phyloP scores from a whole-genome alignment of 2,329 filamentous ascomycete species.

The Emergomyces pasteurianus region DNA sequence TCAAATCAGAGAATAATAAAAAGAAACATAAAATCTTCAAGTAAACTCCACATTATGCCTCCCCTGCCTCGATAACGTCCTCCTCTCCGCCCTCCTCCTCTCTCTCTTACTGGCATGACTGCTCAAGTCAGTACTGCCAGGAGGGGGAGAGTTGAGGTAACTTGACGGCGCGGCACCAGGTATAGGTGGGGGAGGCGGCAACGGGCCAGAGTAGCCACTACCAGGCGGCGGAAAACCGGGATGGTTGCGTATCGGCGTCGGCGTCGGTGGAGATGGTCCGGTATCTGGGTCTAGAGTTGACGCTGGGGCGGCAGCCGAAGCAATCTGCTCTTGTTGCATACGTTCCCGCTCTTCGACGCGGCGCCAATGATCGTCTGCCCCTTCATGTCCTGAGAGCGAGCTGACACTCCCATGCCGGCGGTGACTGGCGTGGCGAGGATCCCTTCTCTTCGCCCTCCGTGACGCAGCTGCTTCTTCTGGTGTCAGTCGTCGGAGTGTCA shows the following conservation, averaged over 20 bases:
- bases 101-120: conserved; percentile 44
- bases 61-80: conserved; percentile 35
- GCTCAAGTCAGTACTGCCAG: conserved; percentile 35
- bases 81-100: conserved; percentile 41
- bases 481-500: conserved; percentile 49
- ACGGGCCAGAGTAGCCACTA: conserved; percentile 13
- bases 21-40: conserved; percentile 15
- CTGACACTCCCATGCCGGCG: conserved; percentile 30
- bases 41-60: conserved; percentile 38
- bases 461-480: conserved; percentile 52
- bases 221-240: not conserved
- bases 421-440: conserved; percentile 33
- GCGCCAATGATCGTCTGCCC: conserved; percentile 33
- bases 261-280: not conserved
- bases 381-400: conserved; percentile 31
- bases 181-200: conserved; percentile 29
- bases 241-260: conserved; percentile 1
- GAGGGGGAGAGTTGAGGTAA: conserved; percentile 31
- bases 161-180: conserved; percentile 27
- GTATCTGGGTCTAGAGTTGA: conserved; percentile 9
- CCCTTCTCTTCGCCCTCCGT: conserved; percentile 42
- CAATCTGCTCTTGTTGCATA: conserved; percentile 30
- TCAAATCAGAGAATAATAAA: not conserved
- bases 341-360: conserved; percentile 39
- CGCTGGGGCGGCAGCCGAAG: conserved; percentile 14